These are phyloP conservation scores for Apiotrichum mycotoxinovorans DNA, from an alignment of 1,284 basidiomycete species.

Conservation along the genomic window DNA sequence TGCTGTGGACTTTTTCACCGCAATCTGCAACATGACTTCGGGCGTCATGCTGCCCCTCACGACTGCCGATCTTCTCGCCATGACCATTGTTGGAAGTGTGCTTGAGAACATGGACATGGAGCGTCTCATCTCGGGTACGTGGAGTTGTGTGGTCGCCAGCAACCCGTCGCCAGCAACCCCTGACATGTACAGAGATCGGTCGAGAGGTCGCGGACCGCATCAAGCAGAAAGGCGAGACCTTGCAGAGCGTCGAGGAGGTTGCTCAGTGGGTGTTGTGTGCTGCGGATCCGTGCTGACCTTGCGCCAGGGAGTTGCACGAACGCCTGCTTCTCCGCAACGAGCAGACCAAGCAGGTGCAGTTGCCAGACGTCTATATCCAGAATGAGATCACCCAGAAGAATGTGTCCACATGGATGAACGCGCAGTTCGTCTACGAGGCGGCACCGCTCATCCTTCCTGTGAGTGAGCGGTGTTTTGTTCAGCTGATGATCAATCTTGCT, in stretches of 20 bases:
- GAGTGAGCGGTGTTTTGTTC: constrained; percentile 27
- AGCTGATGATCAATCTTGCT: no score
- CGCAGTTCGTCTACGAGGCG: constrained; percentile 69
- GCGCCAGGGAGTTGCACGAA: constrained; percentile 67
- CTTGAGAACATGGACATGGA: constrained; percentile 99
- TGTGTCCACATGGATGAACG: constrained; percentile 76
- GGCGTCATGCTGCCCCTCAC: constrained; percentile 94
- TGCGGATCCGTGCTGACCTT: background rate
- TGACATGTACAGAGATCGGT: constrained; percentile 66
- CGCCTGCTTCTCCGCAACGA: constrained; percentile 87
- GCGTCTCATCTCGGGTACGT: constrained; percentile 63
- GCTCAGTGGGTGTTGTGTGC: constrained; percentile 55
- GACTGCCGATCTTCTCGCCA: constrained; percentile 91
- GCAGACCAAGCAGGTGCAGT: constrained; percentile 91
- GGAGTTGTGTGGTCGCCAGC: no score
- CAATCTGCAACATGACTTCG: constrained; percentile 85
- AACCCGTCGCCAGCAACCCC: no score
- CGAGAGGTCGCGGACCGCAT: constrained; percentile 89
- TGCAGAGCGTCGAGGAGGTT: constrained; percentile 91
- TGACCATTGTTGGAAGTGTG: constrained; percentile 92
- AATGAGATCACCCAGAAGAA: constrained; percentile 85
- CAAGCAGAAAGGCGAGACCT: constrained; percentile 62
- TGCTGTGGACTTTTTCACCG: constrained; percentile 93
- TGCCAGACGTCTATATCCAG: constrained; percentile 94
- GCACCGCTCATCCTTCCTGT: constrained; percentile 76